Conservation (phyloP, 352 stramenopile species). For the Phytopythium mirpurense region DNA sequence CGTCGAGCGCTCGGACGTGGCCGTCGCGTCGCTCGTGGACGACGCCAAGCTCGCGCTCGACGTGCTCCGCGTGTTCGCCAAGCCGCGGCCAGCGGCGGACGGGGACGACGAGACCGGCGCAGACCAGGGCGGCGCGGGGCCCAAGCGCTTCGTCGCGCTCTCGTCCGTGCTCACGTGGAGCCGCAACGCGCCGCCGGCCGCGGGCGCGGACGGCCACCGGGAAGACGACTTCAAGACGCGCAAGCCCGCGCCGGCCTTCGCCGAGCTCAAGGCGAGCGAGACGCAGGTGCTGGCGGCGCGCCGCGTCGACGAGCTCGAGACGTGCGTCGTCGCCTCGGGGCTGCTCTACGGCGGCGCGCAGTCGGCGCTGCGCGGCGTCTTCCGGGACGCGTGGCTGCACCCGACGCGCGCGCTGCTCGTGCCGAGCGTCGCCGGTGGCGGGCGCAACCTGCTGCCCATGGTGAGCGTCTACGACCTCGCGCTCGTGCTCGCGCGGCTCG, state of each 20-base stretch:
- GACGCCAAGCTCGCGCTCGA: conserved; percentile 60
- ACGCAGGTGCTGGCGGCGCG: conserved; percentile 77
- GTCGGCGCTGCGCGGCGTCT: conserved; percentile 53
- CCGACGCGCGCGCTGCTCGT: conserved; percentile 48
- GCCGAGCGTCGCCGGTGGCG: conserved; percentile 44
- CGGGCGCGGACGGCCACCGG: conserved; percentile 33
- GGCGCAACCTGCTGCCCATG: conserved; percentile 73
- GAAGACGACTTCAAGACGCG: conserved; percentile 80
- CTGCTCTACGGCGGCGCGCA: conserved; percentile 78
- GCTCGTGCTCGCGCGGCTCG: conserved; percentile 40
- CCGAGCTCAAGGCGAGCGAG: conserved; percentile 76
- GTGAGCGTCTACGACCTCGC: conserved; percentile 83
- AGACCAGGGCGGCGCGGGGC: conserved; percentile 15
- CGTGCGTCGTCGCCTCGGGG: conserved; percentile 64
- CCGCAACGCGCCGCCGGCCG: conserved; percentile 53
- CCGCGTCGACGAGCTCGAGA: conserved; percentile 58
- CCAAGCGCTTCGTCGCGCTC: conserved; percentile 72
- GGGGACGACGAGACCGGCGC: conserved; percentile 18
- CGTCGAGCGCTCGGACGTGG: conserved; percentile 43
- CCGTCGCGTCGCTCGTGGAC: conserved; percentile 42
- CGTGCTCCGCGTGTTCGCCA: conserved; percentile 63
- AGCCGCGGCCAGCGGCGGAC: conserved; percentile 13
- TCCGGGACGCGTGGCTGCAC: conserved; percentile 73
- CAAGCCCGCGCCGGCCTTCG: conserved; percentile 61
- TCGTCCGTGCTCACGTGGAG: conserved; percentile 79